Evolutionary conservation across 2,329 filamentous ascomycete species (phyloP), one percentile per base, ranked within the genome.

Genomic region (Lasiodiplodia sp.): DNA sequence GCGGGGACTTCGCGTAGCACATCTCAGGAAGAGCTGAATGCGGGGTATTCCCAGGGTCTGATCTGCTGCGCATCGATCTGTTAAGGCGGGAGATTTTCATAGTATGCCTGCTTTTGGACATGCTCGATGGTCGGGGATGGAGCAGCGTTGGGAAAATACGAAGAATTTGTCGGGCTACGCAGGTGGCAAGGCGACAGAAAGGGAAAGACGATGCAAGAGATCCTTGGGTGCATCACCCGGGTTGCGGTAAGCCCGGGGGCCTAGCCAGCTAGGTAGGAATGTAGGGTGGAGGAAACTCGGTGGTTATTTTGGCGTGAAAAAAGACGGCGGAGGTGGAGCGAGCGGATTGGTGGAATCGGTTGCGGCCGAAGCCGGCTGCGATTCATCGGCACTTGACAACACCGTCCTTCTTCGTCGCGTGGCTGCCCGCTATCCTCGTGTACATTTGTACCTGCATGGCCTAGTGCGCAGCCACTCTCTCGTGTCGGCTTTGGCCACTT

Each of bases 291-390:
- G 51, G 23, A 14, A 8, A 23, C 51, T 23, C 51, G 51, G 23
- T 34, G 31, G 31, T 18, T 44, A 7, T n/a, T 7, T 18, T 14
- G 10, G 52, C 3, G 53, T 56, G 31, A 5, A 56, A 38, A 56
- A 38, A n/a, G 31, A 21, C 10, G 25, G 51, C n/a, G 10, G 21
- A 53, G 21, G 25, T 23, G 51, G 28, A 53, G 51, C 10, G 51
- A 25, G 10, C 14, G 18, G 53, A 58, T 58, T 58, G 56, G 56
- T 58, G 56, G 56, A 58, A 58, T 58, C 10, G 34, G 56, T 18
- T 58, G n/a, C 56, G 56, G 56, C 56, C 56, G 56, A 37, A 58
- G 56, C 56, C 56, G 37, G 12, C n/a, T 4, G 12, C n/a, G 10
- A 34, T 56, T n/a, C 53, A n/a, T 56, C 53, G 31, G 31, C 31